A percentile compares a stretch with the other conserved stretches of the same genome.
Conservation (phyloP, 371 early-diverging fungal genomes). For the Lichtheimia corymbifera region DNA sequence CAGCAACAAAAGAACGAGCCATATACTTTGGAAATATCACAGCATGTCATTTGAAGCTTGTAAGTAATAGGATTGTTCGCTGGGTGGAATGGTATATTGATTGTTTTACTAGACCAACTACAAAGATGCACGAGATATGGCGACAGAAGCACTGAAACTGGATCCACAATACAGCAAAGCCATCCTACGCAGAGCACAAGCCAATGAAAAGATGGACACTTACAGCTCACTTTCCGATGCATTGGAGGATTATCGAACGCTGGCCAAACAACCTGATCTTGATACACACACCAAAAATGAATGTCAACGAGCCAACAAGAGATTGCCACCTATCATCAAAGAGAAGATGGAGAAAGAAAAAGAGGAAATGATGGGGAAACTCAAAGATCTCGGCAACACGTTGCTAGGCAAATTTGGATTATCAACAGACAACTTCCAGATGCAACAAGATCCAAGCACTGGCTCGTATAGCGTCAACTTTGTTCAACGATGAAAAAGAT, state of each 20-base stretch:
- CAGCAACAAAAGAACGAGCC: slow-evolving; percentile 47
- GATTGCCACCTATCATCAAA: slow-evolving; percentile 48
- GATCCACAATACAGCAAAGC: slow-evolving; percentile 79
- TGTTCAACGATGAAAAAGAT: slow-evolving; percentile 23
- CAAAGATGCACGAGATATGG: slow-evolving; percentile 50
- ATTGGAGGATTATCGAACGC: slow-evolving; percentile 53
- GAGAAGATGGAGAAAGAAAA: slow-evolving; percentile 65
- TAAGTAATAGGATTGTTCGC: slow-evolving; percentile 10
- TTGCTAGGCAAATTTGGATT: slow-evolving; percentile 76
- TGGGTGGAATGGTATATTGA: too few relatives aligned
- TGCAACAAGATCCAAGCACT: slow-evolving; percentile 58
- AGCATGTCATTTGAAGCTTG: slow-evolving; percentile 68
- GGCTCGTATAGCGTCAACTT: slow-evolving; percentile 71
- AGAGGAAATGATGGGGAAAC: slow-evolving; percentile 74
- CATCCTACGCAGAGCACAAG: slow-evolving; percentile 76
- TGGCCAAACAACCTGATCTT: slow-evolving; percentile 30
- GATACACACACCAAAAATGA: slow-evolving; percentile 36
- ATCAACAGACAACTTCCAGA: slow-evolving; percentile 73
- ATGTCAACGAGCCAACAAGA: slow-evolving; percentile 36
- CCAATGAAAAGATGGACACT: slow-evolving; percentile 63
- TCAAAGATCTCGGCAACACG: slow-evolving; percentile 75
- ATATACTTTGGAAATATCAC: slow-evolving; percentile 68
- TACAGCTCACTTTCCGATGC: slow-evolving; percentile 57
- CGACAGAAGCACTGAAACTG: slow-evolving; percentile 65
- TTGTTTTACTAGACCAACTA: slow-evolving; percentile 36